Evolutionary conservation across 2,329 filamentous ascomycete species (phyloP).

Genomic region (Cephalotrichum gorgonifer): DNA sequence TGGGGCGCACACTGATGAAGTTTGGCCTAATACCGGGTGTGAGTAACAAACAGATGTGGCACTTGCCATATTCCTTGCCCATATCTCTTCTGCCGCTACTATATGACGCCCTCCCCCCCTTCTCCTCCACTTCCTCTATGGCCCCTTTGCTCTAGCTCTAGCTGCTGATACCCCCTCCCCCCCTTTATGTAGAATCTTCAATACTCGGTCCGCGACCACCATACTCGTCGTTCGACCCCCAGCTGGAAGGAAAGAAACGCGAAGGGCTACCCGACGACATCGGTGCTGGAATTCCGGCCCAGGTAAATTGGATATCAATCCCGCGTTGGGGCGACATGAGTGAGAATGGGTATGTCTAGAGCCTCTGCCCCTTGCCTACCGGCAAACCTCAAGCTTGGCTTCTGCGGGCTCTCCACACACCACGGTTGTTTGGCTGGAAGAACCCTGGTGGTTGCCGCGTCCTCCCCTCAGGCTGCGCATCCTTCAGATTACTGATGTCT

Average conservation of each 20-base stretch:
- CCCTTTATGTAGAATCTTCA: background rate
- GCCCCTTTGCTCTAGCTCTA: background rate
- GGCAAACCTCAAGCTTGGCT: background rate
- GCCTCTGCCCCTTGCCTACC: background rate
- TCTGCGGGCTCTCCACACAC: background rate
- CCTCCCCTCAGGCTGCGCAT: background rate
- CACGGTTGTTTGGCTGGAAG: background rate
- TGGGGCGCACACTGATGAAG: background rate
- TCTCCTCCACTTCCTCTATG: background rate
- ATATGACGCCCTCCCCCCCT: background rate
- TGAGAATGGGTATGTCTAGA: constrained; percentile 5
- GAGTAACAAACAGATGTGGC: background rate
- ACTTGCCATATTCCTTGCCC: background rate
- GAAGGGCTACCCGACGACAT: background rate
- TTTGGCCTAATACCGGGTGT: background rate
- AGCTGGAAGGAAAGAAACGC: background rate
- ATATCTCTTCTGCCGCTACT: background rate
- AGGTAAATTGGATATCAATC: background rate
- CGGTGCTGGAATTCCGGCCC: background rate
- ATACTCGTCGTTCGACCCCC: background rate
- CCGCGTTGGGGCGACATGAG: constrained; percentile 1
- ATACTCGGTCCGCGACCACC: background rate
- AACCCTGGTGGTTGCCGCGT: too few species aligned
- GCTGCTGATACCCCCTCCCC: background rate
- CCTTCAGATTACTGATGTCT: background rate